A percentile compares a stretch with the other conserved stretches of the same genome.
Conservation (phyloP, 2,329 filamentous ascomycete species). For the Dothidotthia symphoricarpi region DNA sequence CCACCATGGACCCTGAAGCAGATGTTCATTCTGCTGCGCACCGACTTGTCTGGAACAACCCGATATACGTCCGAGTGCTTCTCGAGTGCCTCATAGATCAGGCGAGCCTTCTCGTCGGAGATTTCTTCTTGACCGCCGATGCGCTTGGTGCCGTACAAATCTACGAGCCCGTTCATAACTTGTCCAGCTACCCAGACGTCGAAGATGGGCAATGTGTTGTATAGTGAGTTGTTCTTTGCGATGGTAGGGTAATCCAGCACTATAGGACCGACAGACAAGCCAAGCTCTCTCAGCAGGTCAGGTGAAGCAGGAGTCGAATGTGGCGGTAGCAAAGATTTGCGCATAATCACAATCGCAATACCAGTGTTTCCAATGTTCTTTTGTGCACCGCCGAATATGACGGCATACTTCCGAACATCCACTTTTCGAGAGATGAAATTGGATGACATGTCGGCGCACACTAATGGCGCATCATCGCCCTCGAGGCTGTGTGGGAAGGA, state of each 20-base stretch:
- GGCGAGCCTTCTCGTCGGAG: conserved; percentile 68
- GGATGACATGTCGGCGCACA: conserved; percentile 90
- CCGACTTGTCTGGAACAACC: conserved; percentile 72
- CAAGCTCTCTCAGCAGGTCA: conserved; percentile 68
- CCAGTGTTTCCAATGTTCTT: conserved; percentile 90
- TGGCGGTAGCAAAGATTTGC: conserved; percentile 75
- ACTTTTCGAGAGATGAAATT: conserved; percentile 85
- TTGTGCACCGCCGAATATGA: conserved; percentile 88
- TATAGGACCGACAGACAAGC: conserved; percentile 73
- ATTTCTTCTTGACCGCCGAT: conserved; percentile 75
- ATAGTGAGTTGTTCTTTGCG: conserved; percentile 89
- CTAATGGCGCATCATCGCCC: conserved; percentile 64
- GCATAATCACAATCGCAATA: conserved; percentile 81
- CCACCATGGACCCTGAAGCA: conserved; percentile 77
- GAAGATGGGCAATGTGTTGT: conserved; percentile 95
- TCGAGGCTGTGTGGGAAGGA: conserved; percentile 65
- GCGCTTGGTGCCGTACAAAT: conserved; percentile 61
- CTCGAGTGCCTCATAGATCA: conserved; percentile 78
- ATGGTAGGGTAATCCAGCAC: conserved; percentile 81
- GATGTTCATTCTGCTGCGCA: conserved; percentile 88
- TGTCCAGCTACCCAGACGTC: conserved; percentile 89
- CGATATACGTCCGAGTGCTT: conserved; percentile 69
- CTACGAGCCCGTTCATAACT: conserved; percentile 74
- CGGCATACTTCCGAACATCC: conserved; percentile 73
- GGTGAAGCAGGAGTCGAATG: conserved; percentile 58